Conservation (phyloP, 257 asterid genomes). For the Solanum neorickii region DNA sequence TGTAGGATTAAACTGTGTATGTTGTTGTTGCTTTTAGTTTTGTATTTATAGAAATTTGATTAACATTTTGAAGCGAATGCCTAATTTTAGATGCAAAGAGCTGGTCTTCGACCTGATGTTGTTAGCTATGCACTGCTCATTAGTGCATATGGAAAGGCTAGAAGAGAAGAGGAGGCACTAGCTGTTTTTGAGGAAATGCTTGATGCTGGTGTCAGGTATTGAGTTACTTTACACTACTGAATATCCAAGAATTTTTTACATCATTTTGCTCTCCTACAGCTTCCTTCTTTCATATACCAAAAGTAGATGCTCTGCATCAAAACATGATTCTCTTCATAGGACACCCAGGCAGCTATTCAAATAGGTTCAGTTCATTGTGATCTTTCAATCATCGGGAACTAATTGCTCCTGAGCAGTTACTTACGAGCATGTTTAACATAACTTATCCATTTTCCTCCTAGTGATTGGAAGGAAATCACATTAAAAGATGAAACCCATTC, state of each 20-base stretch:
- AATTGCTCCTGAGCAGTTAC: background rate
- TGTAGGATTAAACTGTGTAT: background rate
- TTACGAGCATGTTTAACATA: background rate
- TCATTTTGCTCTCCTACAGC: background rate
- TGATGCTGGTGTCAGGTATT: conserved; percentile 86
- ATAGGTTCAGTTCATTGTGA: background rate
- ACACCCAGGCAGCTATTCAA: background rate
- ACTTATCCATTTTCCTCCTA: background rate
- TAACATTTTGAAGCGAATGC: conserved; percentile 6
- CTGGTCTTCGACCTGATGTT: conserved; percentile 70
- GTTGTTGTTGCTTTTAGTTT: background rate
- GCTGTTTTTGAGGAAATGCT: conserved; percentile 99
- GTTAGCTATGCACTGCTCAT: conserved; percentile 85
- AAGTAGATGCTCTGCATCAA: background rate
- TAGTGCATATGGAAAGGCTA: conserved; percentile 88
- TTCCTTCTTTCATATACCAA: background rate
- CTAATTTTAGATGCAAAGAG: conserved; percentile 73
- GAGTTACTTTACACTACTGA: background rate
- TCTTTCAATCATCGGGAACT: background rate
- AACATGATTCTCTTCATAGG: background rate
- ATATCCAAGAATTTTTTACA: background rate
- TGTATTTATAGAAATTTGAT: conserved; percentile 3
- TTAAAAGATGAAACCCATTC: background rate
- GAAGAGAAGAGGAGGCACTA: conserved; percentile 98
- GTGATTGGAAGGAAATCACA: background rate